A percentile compares a stretch with the other conserved stretches of the same genome.
These are phyloP conservation scores for Posidonia oceanica DNA, from an alignment of 116 monocot genomes.

Conservation along the genomic window DNA sequence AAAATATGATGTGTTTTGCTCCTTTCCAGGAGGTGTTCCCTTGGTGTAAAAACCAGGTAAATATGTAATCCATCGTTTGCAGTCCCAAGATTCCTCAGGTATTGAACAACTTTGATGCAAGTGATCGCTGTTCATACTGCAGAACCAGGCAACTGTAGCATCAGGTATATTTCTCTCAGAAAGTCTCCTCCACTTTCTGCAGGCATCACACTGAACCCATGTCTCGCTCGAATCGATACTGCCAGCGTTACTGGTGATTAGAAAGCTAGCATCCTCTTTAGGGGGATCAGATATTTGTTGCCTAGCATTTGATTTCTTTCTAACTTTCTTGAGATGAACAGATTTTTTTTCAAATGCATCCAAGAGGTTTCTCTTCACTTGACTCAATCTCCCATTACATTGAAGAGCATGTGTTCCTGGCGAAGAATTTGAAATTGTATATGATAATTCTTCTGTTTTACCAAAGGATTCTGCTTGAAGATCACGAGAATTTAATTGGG, in stretches of 20 bases:
- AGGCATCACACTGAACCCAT: slow-evolving; percentile 97
- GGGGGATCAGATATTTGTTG: background rate
- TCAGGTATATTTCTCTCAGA: slow-evolving; percentile 31
- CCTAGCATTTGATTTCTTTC: slow-evolving; percentile 5
- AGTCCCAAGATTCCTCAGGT: slow-evolving; percentile 74
- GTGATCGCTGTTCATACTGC: slow-evolving; percentile 75
- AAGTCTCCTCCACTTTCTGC: slow-evolving; percentile 88
- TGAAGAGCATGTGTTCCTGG: slow-evolving; percentile 22
- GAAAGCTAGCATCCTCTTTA: slow-evolving; percentile 6
- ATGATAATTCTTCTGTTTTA: slow-evolving; percentile 17
- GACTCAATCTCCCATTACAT: slow-evolving; percentile 18
- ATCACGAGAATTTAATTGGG: slow-evolving; percentile 3
- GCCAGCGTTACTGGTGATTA: slow-evolving; percentile 6
- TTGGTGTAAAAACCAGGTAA: slow-evolving; percentile 88
- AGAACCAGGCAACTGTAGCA: slow-evolving; percentile 73
- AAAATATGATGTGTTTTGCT: slow-evolving; percentile 70
- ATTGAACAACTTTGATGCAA: slow-evolving; percentile 51
- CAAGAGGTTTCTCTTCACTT: slow-evolving; percentile 42
- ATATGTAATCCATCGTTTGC: slow-evolving; percentile 46
- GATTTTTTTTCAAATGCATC: slow-evolving; percentile 27
- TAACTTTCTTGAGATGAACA: slow-evolving; percentile 6
- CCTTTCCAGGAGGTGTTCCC: slow-evolving; percentile 45
- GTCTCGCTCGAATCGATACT: slow-evolving; percentile 40
- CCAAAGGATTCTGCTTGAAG: slow-evolving; percentile 10
- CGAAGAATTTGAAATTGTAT: slow-evolving; percentile 8